Evolutionary conservation across 2,329 filamentous ascomycete genomes (phyloP), one percentile per base, ranked within the genome.

Genomic region (Sporothrix pallida): DNA sequence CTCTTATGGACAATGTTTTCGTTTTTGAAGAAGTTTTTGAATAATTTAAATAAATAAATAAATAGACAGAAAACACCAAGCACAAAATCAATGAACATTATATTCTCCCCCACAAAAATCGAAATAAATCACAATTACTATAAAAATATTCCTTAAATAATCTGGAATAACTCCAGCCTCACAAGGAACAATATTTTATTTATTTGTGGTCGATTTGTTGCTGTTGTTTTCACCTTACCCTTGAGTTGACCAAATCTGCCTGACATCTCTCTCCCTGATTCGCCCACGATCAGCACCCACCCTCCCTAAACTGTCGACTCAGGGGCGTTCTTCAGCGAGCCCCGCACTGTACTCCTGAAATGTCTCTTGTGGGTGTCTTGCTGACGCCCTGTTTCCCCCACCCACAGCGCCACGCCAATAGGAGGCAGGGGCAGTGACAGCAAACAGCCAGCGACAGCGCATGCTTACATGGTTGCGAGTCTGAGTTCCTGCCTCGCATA

Each of bases 241-340:
- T 37, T 37, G 31, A 5, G 31, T 37, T 37, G 31, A 37, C 31
- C 31, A 37, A 37, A 37, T 56, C 9, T 26, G 20, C 52, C 52
- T 56, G 31, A 37, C 31, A 7, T 2, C 31, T 5, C 4, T 37
- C 31, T 5, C 7, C 31, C 31, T 37, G 31, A 37, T 37, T 37
- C 52, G 15, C 37, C 10, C 37, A 15, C n/a, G 42, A 67, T 26
- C 42, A 67, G 62, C 62, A 46, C n/a, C 15, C 12, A 13, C 20
- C 20, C 62, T 48, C 37, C 60, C 60, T 20, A 17, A n/a, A 17
- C 13, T 10, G 42, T 46, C 13, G n/a, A 23, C 46, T 67, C 62
- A 67, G 62, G 56, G 31, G 62, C 42, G 62, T 67, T 67, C 62
- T 67, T 48, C 62, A 65, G 62, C 62, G 62, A 46, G 62, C 62